phyloP scores from a whole-genome alignment of 2,329 filamentous ascomycete genomes.

The Sordariomycetes sp. region DNA sequence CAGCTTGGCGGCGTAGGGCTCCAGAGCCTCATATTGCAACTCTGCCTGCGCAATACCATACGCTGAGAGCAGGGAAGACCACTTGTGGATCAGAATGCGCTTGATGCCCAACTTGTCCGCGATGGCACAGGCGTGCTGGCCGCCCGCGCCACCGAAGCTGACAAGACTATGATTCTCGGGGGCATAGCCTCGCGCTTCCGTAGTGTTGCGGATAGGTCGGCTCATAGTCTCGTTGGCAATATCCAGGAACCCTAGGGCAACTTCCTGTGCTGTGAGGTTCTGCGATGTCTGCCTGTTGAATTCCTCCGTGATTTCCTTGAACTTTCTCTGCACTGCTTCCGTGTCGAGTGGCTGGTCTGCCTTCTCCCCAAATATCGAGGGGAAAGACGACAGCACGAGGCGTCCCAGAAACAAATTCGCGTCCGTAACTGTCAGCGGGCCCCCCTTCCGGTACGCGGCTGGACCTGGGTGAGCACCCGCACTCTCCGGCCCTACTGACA shows the following conservation, averaged over 20 bases:
- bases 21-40: conserved; percentile 19
- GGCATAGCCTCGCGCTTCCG: conserved; percentile 16
- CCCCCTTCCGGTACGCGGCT: conserved; percentile 61
- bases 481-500: conserved; percentile 63
- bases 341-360: conserved; percentile 31
- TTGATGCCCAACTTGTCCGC: conserved; percentile 19
- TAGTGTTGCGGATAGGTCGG: conserved; percentile 46
- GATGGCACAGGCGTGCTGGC: conserved; percentile 20
- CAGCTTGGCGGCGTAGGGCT: conserved; percentile 16
- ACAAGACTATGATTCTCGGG: conserved; percentile 14
- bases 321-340: conserved; percentile 27
- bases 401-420: conserved; percentile 62
- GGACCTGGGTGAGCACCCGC: conserved; percentile 65
- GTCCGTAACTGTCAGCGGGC: conserved; percentile 63
- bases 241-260: conserved; percentile 62
- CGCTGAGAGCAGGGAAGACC: conserved; percentile 22
- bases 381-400: conserved; percentile 52
- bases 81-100: conserved; percentile 19
- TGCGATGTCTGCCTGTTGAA: conserved; percentile 14
- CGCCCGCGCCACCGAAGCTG: conserved; percentile 14
- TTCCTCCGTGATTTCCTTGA: conserved; percentile 24
- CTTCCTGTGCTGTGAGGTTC: conserved; percentile 9
- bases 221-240: conserved; percentile 71
- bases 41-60: conserved; percentile 24
- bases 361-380: no score